Evolutionary conservation across 2,329 filamentous ascomycete species (phyloP).

Genomic region (Phialophora chinensis): DNA sequence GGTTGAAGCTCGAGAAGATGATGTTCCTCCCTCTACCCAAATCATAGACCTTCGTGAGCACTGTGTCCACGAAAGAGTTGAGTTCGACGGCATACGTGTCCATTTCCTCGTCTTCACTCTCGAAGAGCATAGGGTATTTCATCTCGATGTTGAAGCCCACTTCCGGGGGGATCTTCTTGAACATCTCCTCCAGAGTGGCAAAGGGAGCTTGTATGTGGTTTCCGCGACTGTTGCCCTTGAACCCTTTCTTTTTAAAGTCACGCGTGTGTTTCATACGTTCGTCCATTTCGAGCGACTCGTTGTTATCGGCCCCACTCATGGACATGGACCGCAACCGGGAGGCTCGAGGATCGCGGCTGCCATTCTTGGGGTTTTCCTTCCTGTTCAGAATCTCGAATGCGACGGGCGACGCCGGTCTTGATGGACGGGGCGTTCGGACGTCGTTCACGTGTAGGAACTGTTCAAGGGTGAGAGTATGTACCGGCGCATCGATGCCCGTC

Average conservation of each 20-base stretch:
- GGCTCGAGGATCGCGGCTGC: constrained; percentile 32
- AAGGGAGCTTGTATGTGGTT: constrained; percentile 96
- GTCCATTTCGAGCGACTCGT: constrained; percentile 59
- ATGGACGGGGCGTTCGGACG: constrained; percentile 53
- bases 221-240: constrained; percentile 92
- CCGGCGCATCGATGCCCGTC: constrained; percentile 94
- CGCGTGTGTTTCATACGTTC: constrained; percentile 97
- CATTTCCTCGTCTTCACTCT: constrained; percentile 95
- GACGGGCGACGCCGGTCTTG: constrained; percentile 55
- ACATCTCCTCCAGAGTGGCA: constrained; percentile 91
- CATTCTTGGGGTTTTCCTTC: constrained; percentile 39
- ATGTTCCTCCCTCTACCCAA: constrained; percentile 82
- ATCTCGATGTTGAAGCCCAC: constrained; percentile 99
- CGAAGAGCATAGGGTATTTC: constrained; percentile 98
- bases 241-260: constrained; percentile 92
- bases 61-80: constrained; percentile 94
- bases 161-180: constrained; percentile 77
- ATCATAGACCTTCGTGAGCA: constrained; percentile 88
- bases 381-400: constrained; percentile 28
- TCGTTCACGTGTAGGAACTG: constrained; percentile 91
- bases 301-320: constrained; percentile 58
- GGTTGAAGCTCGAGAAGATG: constrained; percentile 97
- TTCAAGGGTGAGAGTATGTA: constrained; percentile 91
- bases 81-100: constrained; percentile 94
- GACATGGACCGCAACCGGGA: constrained; percentile 64